Evolutionary conservation across 2,329 filamentous ascomycete genomes (phyloP).

Genomic region (Fusarium brevicatenulatum): DNA sequence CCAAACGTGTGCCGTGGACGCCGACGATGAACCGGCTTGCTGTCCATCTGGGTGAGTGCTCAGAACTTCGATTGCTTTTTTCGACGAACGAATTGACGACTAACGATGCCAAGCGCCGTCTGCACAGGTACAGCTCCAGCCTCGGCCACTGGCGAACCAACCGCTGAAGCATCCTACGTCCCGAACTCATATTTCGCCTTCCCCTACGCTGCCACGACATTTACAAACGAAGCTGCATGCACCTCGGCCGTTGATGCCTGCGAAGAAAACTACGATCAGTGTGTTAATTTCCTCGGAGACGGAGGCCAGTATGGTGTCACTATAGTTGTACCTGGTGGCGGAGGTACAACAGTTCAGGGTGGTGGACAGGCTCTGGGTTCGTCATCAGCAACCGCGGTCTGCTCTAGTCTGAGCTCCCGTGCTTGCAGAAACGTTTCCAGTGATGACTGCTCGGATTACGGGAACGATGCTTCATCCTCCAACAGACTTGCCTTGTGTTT

Average conservation of each 20-base stretch:
- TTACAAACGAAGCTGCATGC: constrained; percentile 62
- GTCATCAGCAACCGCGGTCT: constrained; percentile 63
- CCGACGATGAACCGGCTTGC: constrained; percentile 61
- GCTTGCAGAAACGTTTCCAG: constrained; percentile 60
- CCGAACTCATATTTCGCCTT: constrained; percentile 69
- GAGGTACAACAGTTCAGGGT: constrained; percentile 62
- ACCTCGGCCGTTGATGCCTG: constrained; percentile 63
- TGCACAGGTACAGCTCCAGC: constrained; percentile 66
- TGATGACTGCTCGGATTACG: constrained; percentile 51
- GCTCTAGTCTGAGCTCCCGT: constrained; percentile 63
- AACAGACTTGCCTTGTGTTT: constrained; percentile 14
- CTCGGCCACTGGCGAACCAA: constrained; percentile 50
- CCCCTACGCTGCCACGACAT: constrained; percentile 65
- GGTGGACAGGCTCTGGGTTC: constrained; percentile 52
- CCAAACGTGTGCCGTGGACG: constrained; percentile 62
- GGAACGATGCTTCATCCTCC: constrained; percentile 27
- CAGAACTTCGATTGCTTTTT: not conserved
- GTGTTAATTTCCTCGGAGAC: constrained; percentile 60
- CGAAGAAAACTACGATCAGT: constrained; percentile 63
- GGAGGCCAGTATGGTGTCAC: constrained; percentile 62
- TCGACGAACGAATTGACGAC: not conserved
- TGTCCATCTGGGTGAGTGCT: constrained; percentile 62
- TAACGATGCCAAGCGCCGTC: constrained; percentile 55
- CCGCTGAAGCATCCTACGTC: constrained; percentile 60
- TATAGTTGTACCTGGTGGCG: constrained; percentile 63